Conservation (phyloP, 352 stramenopile genomes). For the Phytophthora sojae region DNA sequence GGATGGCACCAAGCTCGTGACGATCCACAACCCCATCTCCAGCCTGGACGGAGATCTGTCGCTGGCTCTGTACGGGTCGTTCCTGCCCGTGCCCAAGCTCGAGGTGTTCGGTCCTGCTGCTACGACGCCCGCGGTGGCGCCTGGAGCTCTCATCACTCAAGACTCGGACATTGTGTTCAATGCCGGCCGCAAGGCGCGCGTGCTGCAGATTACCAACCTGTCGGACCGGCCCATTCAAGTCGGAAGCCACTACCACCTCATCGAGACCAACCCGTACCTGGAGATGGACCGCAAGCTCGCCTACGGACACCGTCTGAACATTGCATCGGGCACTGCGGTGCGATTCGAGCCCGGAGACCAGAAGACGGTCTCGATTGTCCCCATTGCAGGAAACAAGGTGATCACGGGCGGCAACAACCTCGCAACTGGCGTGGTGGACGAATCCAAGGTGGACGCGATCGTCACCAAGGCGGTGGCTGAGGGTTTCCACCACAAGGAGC, state of each 20-base stretch:
- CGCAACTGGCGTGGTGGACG: slow-evolving; percentile 80
- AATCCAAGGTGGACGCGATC: slow-evolving; percentile 61
- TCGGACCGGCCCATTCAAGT: slow-evolving; percentile 96
- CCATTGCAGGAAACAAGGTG: slow-evolving; percentile 90
- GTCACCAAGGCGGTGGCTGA: slow-evolving; percentile 55
- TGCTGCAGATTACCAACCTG: slow-evolving; percentile 95
- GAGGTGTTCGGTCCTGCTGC: slow-evolving; percentile 58
- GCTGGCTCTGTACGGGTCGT: slow-evolving; percentile 94
- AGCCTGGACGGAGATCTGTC: slow-evolving; percentile 90
- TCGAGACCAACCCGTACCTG: slow-evolving; percentile 96
- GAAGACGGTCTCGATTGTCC: slow-evolving; percentile 95
- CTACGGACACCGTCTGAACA: slow-evolving; percentile 95
- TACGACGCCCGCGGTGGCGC: slow-evolving; percentile 29
- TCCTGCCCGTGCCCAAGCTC: slow-evolving; percentile 91
- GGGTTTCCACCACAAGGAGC: slow-evolving; percentile 69
- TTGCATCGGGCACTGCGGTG: slow-evolving; percentile 92
- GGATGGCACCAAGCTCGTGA: slow-evolving; percentile 98
- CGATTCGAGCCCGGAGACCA: slow-evolving; percentile 97
- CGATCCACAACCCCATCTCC: slow-evolving; percentile 94
- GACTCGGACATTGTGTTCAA: slow-evolving; percentile 89
- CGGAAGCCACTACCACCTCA: slow-evolving; percentile 96
- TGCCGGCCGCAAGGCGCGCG: slow-evolving; percentile 65
- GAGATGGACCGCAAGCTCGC: slow-evolving; percentile 93
- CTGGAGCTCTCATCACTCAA: slow-evolving; percentile 68
- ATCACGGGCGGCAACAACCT: slow-evolving; percentile 93